Conservation (phyloP, 2,329 filamentous ascomycete genomes). For the Epichloe uncinata region DNA sequence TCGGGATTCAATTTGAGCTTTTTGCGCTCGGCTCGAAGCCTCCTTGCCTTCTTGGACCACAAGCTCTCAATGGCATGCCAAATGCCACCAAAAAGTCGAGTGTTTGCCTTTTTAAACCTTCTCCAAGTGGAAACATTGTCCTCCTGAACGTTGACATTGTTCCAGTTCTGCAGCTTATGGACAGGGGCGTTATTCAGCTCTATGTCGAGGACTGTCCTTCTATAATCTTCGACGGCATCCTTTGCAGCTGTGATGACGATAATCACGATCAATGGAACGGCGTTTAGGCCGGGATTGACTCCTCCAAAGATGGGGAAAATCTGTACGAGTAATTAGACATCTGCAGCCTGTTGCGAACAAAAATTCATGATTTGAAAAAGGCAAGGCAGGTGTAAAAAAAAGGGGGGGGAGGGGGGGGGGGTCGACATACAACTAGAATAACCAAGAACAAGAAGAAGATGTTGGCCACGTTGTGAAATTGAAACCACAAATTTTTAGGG, state of each 20-base stretch:
- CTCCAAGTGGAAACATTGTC: conserved; percentile 82
- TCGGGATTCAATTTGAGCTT: conserved; percentile 10
- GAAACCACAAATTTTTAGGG: conserved; percentile 93
- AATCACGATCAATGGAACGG: conserved; percentile 88
- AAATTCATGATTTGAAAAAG: not conserved
- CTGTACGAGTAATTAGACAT: conserved; percentile 32
- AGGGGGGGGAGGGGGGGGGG: not conserved
- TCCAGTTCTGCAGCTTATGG: conserved; percentile 75
- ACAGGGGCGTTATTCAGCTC: conserved; percentile 94
- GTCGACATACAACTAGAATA: conserved; percentile 68
- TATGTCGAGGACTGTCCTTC: conserved; percentile 79
- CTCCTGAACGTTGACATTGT: conserved; percentile 84
- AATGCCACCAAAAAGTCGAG: conserved; percentile 43
- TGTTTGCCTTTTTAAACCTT: conserved; percentile 76
- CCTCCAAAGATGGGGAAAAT: conserved; percentile 95
- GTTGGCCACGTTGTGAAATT: conserved; percentile 98
- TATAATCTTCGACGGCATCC: conserved; percentile 90
- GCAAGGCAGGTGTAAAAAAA: not conserved
- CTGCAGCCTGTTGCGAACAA: not conserved
- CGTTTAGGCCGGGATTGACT: conserved; percentile 75
- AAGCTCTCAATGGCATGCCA: conserved; percentile 32
- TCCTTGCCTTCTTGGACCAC: conserved; percentile 38
- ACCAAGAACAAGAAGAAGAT: conserved; percentile 96
- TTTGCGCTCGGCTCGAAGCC: conserved; percentile 36
- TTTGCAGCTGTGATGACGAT: conserved; percentile 80